These are phyloP conservation scores for Phyllosticta citriasiana DNA, from an alignment of 2,329 filamentous ascomycete species.

Conservation along the genomic window DNA sequence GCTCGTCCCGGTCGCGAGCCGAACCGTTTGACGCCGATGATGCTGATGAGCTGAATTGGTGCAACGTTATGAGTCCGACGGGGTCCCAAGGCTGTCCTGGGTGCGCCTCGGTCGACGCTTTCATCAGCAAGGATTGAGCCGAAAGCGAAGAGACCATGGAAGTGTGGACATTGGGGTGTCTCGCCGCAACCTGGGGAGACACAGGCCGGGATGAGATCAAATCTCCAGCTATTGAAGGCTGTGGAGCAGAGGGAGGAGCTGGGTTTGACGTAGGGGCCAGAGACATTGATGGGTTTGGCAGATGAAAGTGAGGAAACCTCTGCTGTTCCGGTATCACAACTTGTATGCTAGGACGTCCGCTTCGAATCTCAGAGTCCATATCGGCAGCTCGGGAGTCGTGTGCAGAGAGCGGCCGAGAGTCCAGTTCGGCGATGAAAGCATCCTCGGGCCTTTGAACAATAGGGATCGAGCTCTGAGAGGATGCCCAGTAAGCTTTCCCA, in stretches of 20 bases:
- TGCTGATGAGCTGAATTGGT: constrained; percentile 12
- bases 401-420: constrained; percentile 9
- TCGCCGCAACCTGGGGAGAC: background rate
- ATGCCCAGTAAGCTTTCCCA: constrained; percentile 33
- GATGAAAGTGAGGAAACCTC: background rate
- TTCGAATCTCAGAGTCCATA: background rate
- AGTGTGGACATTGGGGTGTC: background rate
- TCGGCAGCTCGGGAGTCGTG: constrained; percentile 1
- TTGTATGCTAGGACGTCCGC: constrained; percentile 22
- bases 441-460: constrained; percentile 7
- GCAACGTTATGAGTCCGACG: background rate
- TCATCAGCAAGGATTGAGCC: background rate
- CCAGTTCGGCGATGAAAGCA: constrained; percentile 7
- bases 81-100: background rate
- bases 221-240: background rate
- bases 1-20: constrained; percentile 18
- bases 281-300: background rate
- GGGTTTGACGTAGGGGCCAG: background rate
- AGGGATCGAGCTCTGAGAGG: background rate
- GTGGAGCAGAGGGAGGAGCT: background rate
- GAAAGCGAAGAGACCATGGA: background rate
- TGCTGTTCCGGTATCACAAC: constrained; percentile 23
- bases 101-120: background rate
- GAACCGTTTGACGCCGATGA: constrained; percentile 29
- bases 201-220: background rate